A percentile compares a stretch with the other conserved stretches of the same genome.
Evolutionary conservation across 495 filamentous ascomycete species (phyloP).

Genomic region (Talaromyces nanjingensis): DNA sequence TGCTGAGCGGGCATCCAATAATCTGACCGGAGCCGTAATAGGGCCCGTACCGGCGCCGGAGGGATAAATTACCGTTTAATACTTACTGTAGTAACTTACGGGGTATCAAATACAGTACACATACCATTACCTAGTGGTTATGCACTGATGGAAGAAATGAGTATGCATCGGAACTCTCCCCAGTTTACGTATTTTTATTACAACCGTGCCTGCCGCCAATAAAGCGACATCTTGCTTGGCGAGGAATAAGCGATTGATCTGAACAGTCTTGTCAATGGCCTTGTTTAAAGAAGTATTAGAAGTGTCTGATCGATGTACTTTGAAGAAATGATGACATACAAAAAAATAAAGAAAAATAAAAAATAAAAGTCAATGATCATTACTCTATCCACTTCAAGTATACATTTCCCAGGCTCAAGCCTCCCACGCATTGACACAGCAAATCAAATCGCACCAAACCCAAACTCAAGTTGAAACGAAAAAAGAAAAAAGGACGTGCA

Average conservation of each 20-base stretch:
- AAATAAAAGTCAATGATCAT: background rate
- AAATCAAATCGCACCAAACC: background rate
- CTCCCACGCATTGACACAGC: background rate
- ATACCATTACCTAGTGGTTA: background rate
- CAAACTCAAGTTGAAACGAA: background rate
- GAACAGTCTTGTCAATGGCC: background rate
- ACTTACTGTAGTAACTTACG: background rate
- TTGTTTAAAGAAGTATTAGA: too few relatives aligned
- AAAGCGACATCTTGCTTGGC: background rate
- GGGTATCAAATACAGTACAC: background rate
- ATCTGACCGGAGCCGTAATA: background rate
- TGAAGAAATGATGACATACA: too few relatives aligned
- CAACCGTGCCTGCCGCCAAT: background rate
- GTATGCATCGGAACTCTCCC: background rate
- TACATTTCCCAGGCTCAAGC: background rate
- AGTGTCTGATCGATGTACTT: too few relatives aligned
- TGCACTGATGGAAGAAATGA: background rate
- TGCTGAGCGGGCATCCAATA: background rate
- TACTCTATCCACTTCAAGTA: background rate
- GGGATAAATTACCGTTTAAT: background rate
- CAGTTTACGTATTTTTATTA: constrained; percentile 1
- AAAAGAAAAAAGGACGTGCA: background rate
- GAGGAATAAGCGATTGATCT: background rate
- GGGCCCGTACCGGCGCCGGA: background rate
- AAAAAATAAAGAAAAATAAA: background rate